Percentiles rank a stretch among this genome's conserved stretches.
Conservation (phyloP, 306 rosid genomes). For the Cicer judaicum region DNA sequence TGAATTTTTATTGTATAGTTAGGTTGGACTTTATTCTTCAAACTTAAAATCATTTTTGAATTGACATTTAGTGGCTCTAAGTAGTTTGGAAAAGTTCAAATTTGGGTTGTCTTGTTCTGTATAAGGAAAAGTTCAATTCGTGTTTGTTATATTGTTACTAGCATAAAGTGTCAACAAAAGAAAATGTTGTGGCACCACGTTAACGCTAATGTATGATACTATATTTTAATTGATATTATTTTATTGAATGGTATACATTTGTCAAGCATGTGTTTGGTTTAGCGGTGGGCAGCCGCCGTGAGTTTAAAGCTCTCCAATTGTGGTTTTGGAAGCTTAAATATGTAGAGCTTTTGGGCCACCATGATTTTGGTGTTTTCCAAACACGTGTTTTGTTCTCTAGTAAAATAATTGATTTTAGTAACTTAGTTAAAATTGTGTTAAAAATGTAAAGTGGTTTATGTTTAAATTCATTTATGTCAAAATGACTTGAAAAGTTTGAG, state of each 20-base stretch:
- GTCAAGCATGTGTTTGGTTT: too few relatives aligned
- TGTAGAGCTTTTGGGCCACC: too few relatives aligned
- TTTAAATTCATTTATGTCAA: too few relatives aligned
- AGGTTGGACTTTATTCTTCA: slow-evolving; percentile 54
- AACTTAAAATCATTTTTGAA: slow-evolving; percentile 11
- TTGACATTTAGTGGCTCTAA: slow-evolving; percentile 31
- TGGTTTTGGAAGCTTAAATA: too few relatives aligned
- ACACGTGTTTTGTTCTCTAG: too few relatives aligned
- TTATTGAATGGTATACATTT: neutral
- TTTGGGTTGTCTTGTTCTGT: slow-evolving; percentile 35
- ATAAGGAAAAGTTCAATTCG: slow-evolving; percentile 10
- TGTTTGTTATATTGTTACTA: slow-evolving; percentile 31
- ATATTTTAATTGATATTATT: slow-evolving; percentile 1
- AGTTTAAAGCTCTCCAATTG: too few relatives aligned
- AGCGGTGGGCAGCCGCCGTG: too few relatives aligned
- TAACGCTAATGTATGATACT: slow-evolving; percentile 18
- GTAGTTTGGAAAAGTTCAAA: slow-evolving; percentile 16
- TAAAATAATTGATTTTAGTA: too few relatives aligned
- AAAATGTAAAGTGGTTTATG: too few relatives aligned
- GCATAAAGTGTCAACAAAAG: slow-evolving; percentile 23
- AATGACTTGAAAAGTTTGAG: too few relatives aligned
- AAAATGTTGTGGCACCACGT: slow-evolving; percentile 38
- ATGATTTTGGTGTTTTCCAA: too few relatives aligned
- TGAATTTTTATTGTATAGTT: slow-evolving; percentile 39
- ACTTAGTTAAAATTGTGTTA: too few relatives aligned